These are phyloP conservation scores for Alternaria incomplexa DNA, from an alignment of 2,329 filamentous ascomycete species.

Conservation along the genomic window DNA sequence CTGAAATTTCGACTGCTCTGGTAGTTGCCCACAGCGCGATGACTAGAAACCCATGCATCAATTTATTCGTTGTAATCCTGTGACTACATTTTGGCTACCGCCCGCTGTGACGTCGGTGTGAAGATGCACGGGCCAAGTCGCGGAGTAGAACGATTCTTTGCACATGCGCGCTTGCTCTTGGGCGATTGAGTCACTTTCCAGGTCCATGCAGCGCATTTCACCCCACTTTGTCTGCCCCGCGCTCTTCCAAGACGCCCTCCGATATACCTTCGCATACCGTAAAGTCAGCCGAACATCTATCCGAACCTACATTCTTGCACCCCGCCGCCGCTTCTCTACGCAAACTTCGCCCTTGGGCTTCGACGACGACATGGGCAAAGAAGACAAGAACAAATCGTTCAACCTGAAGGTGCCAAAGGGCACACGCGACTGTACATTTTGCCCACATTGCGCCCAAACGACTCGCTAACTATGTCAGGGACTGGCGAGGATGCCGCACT, in stretches of 20 bases:
- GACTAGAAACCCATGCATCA: conserved; percentile 2
- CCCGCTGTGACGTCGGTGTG: conserved; percentile 12
- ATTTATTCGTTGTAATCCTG: conserved; percentile 1
- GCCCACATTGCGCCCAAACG: not conserved
- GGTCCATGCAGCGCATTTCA: conserved; percentile 37
- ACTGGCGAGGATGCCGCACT: conserved; percentile 43
- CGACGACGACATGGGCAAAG: conserved; percentile 54
- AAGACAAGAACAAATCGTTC: conserved; percentile 55
- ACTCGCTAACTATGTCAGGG: conserved; percentile 31
- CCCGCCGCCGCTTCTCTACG: conserved; percentile 24
- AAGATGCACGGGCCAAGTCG: conserved; percentile 20
- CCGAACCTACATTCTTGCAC: conserved; percentile 11
- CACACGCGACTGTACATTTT: conserved; percentile 80
- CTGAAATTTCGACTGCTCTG: conserved; percentile 70
- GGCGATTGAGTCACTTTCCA: conserved; percentile 35
- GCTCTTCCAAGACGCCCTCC: conserved; percentile 30
- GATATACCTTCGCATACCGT: conserved; percentile 22
- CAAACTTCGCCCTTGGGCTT: conserved; percentile 17
- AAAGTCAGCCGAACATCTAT: conserved; percentile 18
- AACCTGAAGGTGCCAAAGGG: conserved; percentile 90
- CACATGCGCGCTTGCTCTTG: conserved; percentile 27
- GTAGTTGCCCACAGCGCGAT: conserved; percentile 7
- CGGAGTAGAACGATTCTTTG: conserved; percentile 17
- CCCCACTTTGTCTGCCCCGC: conserved; percentile 41
- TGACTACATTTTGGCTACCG: not conserved